These are phyloP conservation scores for Turritis glabra DNA, from an alignment of 345 rosid genomes.

Conservation along the genomic window DNA sequence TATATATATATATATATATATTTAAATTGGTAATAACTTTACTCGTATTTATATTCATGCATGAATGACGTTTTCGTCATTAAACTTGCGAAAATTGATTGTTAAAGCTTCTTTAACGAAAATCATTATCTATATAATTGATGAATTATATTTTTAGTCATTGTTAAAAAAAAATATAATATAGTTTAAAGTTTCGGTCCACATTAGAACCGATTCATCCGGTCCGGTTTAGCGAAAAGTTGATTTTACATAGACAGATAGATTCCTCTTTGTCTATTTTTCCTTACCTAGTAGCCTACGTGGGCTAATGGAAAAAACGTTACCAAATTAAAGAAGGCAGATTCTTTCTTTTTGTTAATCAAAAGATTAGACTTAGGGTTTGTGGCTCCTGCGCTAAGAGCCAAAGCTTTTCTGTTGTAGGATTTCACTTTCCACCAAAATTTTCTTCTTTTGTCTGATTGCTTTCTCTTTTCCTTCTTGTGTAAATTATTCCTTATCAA, in stretches of 20 bases:
- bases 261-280: neutral
- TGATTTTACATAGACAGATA: neutral
- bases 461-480: neutral
- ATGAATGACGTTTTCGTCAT: too few relatives aligned
- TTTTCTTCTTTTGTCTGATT: neutral
- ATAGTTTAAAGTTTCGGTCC: neutral
- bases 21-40: too few relatives aligned
- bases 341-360: constrained; percentile 14
- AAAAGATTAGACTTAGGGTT: constrained; percentile 16
- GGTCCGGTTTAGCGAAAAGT: neutral
- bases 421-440: constrained; percentile 3
- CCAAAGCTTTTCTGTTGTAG: neutral
- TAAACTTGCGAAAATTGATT: too few relatives aligned
- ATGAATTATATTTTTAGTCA: too few relatives aligned
- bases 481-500: neutral
- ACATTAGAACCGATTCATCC: neutral
- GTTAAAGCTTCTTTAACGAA: too few relatives aligned
- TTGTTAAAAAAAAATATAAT: too few relatives aligned
- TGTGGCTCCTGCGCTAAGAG: constrained; percentile 16
- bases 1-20: too few relatives aligned
- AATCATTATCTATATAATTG: too few relatives aligned
- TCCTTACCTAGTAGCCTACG: neutral
- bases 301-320: neutral
- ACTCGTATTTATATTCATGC: too few relatives aligned
- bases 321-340: constrained; percentile 7